phyloP scores from a whole-genome alignment of 805 yeast genomes.

The Metschnikowia bowlesiae region DNA sequence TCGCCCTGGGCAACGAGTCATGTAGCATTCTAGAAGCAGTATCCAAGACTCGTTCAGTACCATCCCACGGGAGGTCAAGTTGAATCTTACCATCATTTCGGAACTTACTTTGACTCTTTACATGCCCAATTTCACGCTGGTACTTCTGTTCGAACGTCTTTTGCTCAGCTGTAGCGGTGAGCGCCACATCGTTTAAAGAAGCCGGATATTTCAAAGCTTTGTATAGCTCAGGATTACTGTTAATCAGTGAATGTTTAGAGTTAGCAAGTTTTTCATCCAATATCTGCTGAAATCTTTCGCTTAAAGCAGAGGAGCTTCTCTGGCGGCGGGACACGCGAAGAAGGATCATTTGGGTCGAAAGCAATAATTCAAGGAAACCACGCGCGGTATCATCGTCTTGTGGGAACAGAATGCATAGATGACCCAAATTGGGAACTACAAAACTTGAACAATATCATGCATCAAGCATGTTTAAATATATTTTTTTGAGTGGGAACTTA shows the following conservation, averaged over 20 bases:
- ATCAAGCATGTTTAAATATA: slow-evolving; percentile 1
- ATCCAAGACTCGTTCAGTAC: slow-evolving; percentile 11
- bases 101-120: slow-evolving; percentile 26
- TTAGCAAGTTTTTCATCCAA: slow-evolving; percentile 24
- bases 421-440: background rate
- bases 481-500: background rate
- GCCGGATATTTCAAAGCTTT: background rate
- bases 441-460: background rate
- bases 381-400: background rate
- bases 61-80: slow-evolving; percentile 12
- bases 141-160: slow-evolving; percentile 7
- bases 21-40: slow-evolving; percentile 14
- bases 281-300: slow-evolving; percentile 31
- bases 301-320: slow-evolving; percentile 21
- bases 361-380: background rate
- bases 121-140: slow-evolving; percentile 20
- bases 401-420: background rate
- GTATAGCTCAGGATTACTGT: background rate
- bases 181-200: slow-evolving; percentile 4
- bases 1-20: slow-evolving; percentile 14
- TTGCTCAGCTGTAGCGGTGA: slow-evolving; percentile 5
- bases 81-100: slow-evolving; percentile 4
- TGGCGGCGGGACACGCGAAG: background rate
- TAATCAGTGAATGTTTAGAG: slow-evolving; percentile 9
- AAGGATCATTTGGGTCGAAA: background rate